Evolutionary conservation across 2,329 filamentous ascomycete species (phyloP).

Genomic region (Arachnomyces sp.): DNA sequence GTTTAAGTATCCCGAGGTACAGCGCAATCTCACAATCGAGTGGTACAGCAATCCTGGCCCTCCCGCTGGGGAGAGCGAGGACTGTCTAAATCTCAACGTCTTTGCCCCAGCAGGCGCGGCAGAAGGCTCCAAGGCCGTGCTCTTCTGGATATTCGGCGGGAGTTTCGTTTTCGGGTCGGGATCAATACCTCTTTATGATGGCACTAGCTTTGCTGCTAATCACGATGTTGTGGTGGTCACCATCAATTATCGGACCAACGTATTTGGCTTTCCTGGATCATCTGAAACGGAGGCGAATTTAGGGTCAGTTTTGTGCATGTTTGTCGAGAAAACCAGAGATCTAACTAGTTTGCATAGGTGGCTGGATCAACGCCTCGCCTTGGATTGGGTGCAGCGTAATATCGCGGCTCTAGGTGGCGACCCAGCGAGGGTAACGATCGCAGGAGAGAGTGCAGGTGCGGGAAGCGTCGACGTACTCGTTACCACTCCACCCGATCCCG

Average conservation of each 20-base stretch:
- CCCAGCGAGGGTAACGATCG: conserved; percentile 35
- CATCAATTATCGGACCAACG: conserved; percentile 26
- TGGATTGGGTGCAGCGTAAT: conserved; percentile 10
- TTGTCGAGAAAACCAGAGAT: conserved; percentile 8
- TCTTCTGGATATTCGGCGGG: conserved; percentile 26
- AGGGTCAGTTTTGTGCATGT: not conserved
- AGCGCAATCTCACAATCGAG: conserved; percentile 21
- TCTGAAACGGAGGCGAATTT: conserved; percentile 22
- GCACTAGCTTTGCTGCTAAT: conserved; percentile 21
- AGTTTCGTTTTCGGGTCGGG: conserved; percentile 16
- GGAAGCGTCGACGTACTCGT: conserved; percentile 15
- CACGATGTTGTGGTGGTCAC: conserved; percentile 25
- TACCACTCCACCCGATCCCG: conserved; percentile 12
- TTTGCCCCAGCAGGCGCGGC: conserved; percentile 16
- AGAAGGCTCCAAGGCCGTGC: conserved; percentile 16
- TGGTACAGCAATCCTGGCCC: conserved; percentile 16
- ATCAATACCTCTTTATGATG: conserved; percentile 18
- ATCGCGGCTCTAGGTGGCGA: conserved; percentile 25
- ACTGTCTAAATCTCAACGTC: conserved; percentile 28
- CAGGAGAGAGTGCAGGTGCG: conserved; percentile 43
- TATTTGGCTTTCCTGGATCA: conserved; percentile 36
- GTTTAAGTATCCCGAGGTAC: conserved; percentile 19
- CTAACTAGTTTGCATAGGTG: conserved; percentile 16
- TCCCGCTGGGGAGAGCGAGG: conserved; percentile 22
- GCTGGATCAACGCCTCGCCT: conserved; percentile 16